A percentile compares a stretch with the other conserved stretches of the same genome.
Evolutionary conservation across 345 rosid species (phyloP).

Genomic region (Limnanthes douglasii): DNA sequence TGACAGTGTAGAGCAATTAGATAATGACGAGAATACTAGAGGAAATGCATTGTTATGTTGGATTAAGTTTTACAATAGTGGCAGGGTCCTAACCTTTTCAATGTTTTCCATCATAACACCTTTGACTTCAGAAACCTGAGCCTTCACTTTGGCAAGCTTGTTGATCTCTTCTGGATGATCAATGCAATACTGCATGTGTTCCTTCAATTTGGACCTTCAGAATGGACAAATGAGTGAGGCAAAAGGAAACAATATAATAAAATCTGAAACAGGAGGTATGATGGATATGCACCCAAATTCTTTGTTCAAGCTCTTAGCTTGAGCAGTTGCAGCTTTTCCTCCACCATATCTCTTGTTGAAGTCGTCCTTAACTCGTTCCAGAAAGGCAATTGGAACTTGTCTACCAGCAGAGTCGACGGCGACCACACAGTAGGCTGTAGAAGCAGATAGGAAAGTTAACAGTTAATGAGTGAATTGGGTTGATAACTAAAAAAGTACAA

Average conservation of each 20-base stretch:
- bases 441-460: conserved; percentile 4
- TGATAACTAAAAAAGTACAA: too few species aligned
- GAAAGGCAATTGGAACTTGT: conserved; percentile 75
- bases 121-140: conserved; percentile 83
- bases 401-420: conserved; percentile 85
- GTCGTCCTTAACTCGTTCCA: conserved; percentile 76
- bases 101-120: conserved; percentile 94
- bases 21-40: too few species aligned
- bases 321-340: conserved; percentile 74
- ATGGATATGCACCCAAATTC: conserved; percentile 42
- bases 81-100: conserved; percentile 40
- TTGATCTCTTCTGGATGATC: conserved; percentile 81
- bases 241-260: neutral
- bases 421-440: conserved; percentile 81
- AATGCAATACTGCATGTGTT: conserved; percentile 75
- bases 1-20: neutral
- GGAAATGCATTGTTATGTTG: conserved; percentile 2
- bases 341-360: conserved; percentile 77
- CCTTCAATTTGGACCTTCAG: conserved; percentile 66
- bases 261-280: neutral
- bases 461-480: too few species aligned
- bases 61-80: neutral
- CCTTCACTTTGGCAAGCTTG: conserved; percentile 75
- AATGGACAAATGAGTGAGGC: conserved; percentile 1
- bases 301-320: conserved; percentile 57